A percentile compares a stretch with the other conserved stretches of the same genome.
Conservation (phyloP, 345 rosid genomes). For the Lepidium sativum region DNA sequence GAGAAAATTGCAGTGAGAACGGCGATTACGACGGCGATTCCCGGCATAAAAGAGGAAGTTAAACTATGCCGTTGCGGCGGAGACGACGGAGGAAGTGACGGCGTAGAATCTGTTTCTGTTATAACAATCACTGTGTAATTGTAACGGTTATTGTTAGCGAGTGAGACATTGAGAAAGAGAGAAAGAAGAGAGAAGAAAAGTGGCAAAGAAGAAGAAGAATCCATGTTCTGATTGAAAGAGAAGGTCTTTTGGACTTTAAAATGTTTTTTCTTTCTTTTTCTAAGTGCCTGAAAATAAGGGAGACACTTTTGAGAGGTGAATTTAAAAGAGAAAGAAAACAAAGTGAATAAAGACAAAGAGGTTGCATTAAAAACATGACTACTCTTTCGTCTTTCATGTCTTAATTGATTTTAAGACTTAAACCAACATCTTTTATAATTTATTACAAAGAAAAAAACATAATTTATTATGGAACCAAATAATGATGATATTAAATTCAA, state of each 20-base stretch:
- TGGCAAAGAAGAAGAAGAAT: conserved; percentile 7
- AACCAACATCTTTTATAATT: neutral
- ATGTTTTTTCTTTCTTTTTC: neutral
- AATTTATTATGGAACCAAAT: no score
- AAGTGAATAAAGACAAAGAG: conserved; percentile 30
- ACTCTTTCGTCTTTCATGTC: conserved; percentile 4
- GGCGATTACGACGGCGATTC: conserved; percentile 49
- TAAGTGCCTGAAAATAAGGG: conserved; percentile 31
- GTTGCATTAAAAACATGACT: conserved; percentile 30
- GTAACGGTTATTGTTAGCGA: conserved; percentile 6
- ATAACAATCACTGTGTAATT: conserved; percentile 10
- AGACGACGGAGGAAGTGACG: conserved; percentile 19
- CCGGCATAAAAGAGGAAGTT: conserved; percentile 47
- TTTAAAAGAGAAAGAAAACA: conserved; percentile 21
- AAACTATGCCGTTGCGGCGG: conserved; percentile 10
- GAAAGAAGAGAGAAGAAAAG: conserved; percentile 2
- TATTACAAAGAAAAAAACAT: no score
- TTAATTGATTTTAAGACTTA: conserved; percentile 1
- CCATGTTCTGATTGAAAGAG: conserved; percentile 23
- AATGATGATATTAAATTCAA: conserved; percentile 6
- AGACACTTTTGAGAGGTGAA: conserved; percentile 13
- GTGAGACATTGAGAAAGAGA: conserved; percentile 9
- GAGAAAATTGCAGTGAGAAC: conserved; percentile 64
- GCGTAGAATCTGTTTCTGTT: neutral
- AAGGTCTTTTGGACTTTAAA: conserved; percentile 6